Evolutionary conservation across 352 stramenopile genomes (phyloP), one percentile per base, ranked within the genome.

Genomic region (Aphanomyces cochlioides): DNA sequence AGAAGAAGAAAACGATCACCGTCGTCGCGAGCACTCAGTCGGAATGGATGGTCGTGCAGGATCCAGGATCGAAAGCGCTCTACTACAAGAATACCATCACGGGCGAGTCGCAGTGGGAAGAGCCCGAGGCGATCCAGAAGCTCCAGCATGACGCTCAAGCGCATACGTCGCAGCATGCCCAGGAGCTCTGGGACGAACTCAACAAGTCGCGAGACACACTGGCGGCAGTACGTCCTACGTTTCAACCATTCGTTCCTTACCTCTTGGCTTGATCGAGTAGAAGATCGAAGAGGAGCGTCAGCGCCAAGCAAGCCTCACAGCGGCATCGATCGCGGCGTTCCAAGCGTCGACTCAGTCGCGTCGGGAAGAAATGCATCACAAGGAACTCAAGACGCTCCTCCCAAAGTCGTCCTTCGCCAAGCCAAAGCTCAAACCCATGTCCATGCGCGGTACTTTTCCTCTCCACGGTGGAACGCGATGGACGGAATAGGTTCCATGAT

Each of bases 81-180:
- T 89, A 89, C 76, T 89, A 89, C 79, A 85, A 87, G 66, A 89
- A 89, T 73, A 85, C 76, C 2, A 77, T 79, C 45, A 89, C 82
- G 8, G 82, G 82, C 34, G 79, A 89, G 47, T 85, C 82, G 0
- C 82, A 89, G 47, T 89, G 82, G 82, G 82, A 89, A 72, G 82
- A 89, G 38, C 82, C 82, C 1, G 82, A 89, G 34, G 80, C 79
- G 12, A 78, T 89, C 13, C 80, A 80, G 53, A 77, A 86, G 39
- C 74, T 89, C 0, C 79, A 85, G 43, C 82, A 66, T 54, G 77
- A 80, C 19, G 77, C 78, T 3, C 76, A 76, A 1, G 80, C 82
- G 3, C 80, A 77, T 36, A 80, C 82, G 0, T 81, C 82, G 13
- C 82, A 89, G 67, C 76, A 87, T 45, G 82, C 76, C 2, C 79